Base-by-base conservation (phyloP, 2,329 filamentous ascomycete species). In the Aspergillus vadensis region DNA sequence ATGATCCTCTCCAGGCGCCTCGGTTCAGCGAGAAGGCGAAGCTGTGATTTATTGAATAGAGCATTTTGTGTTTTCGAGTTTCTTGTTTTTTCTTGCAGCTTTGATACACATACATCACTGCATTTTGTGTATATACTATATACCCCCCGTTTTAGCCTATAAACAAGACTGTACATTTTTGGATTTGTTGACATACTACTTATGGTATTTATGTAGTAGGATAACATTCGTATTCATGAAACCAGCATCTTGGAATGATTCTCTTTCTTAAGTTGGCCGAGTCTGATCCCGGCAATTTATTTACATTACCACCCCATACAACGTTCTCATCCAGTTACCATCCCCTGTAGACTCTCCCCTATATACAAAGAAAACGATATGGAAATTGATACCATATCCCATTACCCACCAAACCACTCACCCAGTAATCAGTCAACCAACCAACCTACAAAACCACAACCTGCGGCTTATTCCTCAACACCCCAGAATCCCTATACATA, bases 1-100 rank as follows among this genome's bases (percentile, higher is more conserved):
- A 89, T 67, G 83, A 85, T 72, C 80, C 82, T 15, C 72, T 86
- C 61, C 72, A 79, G 57, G 78, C 76, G 19, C 83, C 83, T 2
- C 63, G 74, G 39, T 79, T 79, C 67, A 82, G 76, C 62, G 77
- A 83, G 62, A 84, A 83, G 74, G 65, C 77, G 5, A 80, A 79
- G 61, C 59, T 80, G 55, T 80, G 74, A 36, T 47, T 54, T 17
- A n/a, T 47, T 17, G 10, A 4, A 44, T 44, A 44, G 52, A 43
- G 8, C 9, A 21, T 23, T 5, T 44, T 2, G 17, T 15, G 6
- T 17, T 32, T 8, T 27, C 2, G 25, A 8, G 17, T 32, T 25
- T 43, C 23, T 9, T 19, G 23, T 36, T 12, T 17, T 12, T 30
- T 12, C 8, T 15, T 52, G 17, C 27, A 14, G 49, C 9, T 19